Base-by-base conservation (phyloP, 2,329 filamentous ascomycete species). In the Botryotinia convoluta region DNA sequence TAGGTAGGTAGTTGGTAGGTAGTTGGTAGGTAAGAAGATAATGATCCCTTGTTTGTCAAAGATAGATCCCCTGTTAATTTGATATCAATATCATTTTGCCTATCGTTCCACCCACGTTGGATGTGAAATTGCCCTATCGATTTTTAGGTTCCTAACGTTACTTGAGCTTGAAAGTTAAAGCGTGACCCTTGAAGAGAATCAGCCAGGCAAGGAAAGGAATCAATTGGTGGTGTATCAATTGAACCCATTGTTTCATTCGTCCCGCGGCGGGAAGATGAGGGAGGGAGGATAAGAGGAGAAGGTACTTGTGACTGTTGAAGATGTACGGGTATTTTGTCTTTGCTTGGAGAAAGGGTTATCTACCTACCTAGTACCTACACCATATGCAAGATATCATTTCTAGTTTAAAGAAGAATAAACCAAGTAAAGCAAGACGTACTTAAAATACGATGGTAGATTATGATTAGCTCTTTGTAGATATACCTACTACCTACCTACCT, bases 401-500 rank as follows among this genome's bases (percentile, higher is more conserved):
- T 42, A 42, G 39, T 12, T 44, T 44, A 0, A 20, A 7, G 6
- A 44, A 20, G 42, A 44, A 44, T 12, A 3, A 26, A 48, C 22
- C 45, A 48, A 48, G 45, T 26, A 26, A 12, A 48, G 3, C 22
- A 48, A 51, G 45, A 51, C 10, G 45, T 5, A 51, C 26, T 51
- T n/a, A 26, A 14, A 51, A 51, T n/a, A 12, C 22, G 10, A 51
- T 5, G 26, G 48, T n/a, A 26, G 10, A 14, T 45, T 45, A 9
- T n/a, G 48, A 14, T 51, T n/a, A 51, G 48, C 48, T 51, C 48
- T n/a, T 14, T 12, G 7, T 26, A 48, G 45, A 45, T 45, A 22
- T 44, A 7, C 16, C 12, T 42, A 0, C 1, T 44, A 44, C 1
- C n/a, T n/a, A n/a, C n/a, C n/a, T n/a, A n/a, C n/a, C n/a, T n/a